Evolutionary conservation across 2,329 filamentous ascomycete genomes (phyloP).

Genomic region (Peltaster fructicola): DNA sequence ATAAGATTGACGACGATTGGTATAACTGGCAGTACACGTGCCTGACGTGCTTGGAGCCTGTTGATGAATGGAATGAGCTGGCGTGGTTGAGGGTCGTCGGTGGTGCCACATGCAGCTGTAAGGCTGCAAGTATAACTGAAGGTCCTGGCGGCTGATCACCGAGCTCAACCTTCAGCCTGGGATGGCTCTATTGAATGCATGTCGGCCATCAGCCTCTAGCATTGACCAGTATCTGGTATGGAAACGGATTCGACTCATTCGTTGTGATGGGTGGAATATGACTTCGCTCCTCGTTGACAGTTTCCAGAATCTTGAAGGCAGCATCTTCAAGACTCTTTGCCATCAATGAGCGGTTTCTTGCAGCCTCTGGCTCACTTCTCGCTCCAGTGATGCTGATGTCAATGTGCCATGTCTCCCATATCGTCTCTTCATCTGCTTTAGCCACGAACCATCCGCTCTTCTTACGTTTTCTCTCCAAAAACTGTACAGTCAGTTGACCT

Average conservation of each 20-base stretch:
- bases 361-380: conserved; percentile 67
- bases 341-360: conserved; percentile 80
- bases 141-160: too few species aligned
- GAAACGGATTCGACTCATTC: conserved; percentile 80
- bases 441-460: conserved; percentile 60
- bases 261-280: conserved; percentile 96
- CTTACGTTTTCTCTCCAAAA: conserved; percentile 79
- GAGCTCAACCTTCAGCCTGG: too few species aligned
- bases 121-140: too few species aligned
- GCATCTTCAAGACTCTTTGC: conserved; percentile 75
- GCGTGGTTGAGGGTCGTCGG: too few species aligned
- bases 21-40: too few species aligned
- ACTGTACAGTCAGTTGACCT: conserved; percentile 71
- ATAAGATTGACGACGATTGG: too few species aligned
- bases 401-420: conserved; percentile 92
- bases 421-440: conserved; percentile 77
- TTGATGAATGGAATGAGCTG: too few species aligned
- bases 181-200: too few species aligned
- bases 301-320: conserved; percentile 74
- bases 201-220: too few species aligned
- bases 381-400: conserved; percentile 88
- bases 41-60: too few species aligned
- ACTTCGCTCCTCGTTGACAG: conserved; percentile 76
- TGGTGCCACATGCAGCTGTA: too few species aligned
- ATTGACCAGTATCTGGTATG: conserved; percentile 81